Evolutionary conservation across 768 basidiomycete genomes (phyloP), one percentile per base, ranked within the genome.

Genomic region (Clavaria fumosa): DNA sequence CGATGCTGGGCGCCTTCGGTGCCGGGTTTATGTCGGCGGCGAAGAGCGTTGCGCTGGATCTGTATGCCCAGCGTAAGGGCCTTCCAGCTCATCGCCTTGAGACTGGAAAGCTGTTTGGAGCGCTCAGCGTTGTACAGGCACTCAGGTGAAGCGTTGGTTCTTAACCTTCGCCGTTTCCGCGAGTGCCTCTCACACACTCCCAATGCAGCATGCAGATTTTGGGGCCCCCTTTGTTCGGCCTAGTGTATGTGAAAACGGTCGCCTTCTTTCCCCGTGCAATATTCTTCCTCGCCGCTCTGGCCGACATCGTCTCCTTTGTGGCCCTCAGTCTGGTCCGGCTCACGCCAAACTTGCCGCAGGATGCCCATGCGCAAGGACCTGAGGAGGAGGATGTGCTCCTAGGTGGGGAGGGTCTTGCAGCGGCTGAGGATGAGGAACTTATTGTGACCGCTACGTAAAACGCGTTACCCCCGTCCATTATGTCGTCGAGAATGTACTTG

Each of bases 101-200:
- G 48, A 60, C 66, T 9, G 89, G 86, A 2, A 66, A 62, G 47
- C 61, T 95, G 12, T 90, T 89, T 49, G 89, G 85, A 9, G 85
- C 75, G 3, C 46, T 90, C 40, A 75, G 77, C 39, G 80, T 90
- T 20, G 45, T 86, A 3, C 72, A 80, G 43, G 73, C 79, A 4
- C 50, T 86, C 7, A 64, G 74, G 73, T 78, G n/a, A n/a, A n/a
- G 43, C 12, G 59, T 32, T 6, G 4, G 27, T 2, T 14, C 14
- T 28, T 15, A 15, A 9, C 23, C 11, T 3, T 7, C 15, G 4
- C n/a, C n/a, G n/a, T n/a, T 34, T 28, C 26, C 14, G n/a, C 11
- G 12, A 34, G 4, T 24, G 15, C 15, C 7, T 31, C 14, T 31
- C 40, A n/a, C n/a, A n/a, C n/a, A n/a, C n/a, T n/a, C n/a, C n/a